phyloP scores from a whole-genome alignment of 495 filamentous ascomycete species.

The Aspergillus conjunctus region DNA sequence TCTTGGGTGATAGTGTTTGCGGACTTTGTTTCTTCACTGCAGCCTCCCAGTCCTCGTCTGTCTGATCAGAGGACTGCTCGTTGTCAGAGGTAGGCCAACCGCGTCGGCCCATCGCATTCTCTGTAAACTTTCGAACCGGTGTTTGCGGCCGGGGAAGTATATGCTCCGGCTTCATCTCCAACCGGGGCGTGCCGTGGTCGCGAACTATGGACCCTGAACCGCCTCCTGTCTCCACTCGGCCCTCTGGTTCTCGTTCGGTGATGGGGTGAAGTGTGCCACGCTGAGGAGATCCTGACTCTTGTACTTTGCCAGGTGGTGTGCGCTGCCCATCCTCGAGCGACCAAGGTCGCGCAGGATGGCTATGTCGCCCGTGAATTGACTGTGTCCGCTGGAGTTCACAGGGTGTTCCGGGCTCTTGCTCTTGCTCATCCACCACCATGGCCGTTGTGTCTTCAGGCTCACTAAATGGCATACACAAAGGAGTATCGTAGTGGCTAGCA shows the following conservation, averaged over 20 bases:
- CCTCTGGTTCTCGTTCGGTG: slow-evolving; percentile 42
- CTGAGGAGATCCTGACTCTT: slow-evolving; percentile 36
- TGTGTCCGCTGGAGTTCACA: slow-evolving; percentile 40
- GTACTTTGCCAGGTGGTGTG: slow-evolving; percentile 23
- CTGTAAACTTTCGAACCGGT: slow-evolving; percentile 49
- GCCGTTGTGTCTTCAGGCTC: slow-evolving; percentile 49
- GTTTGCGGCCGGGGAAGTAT: slow-evolving; percentile 46
- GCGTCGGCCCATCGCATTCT: slow-evolving; percentile 53
- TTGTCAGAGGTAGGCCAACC: slow-evolving; percentile 52
- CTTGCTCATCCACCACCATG: background rate
- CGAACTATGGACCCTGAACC: slow-evolving; percentile 27
- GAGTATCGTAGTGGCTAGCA: slow-evolving; percentile 17
- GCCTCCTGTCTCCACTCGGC: slow-evolving; percentile 22
- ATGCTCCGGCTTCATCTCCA: slow-evolving; percentile 48
- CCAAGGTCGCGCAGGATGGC: slow-evolving; percentile 36
- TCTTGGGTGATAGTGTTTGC: slow-evolving; percentile 2
- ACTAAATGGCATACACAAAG: slow-evolving; percentile 26
- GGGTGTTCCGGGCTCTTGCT: slow-evolving; percentile 21
- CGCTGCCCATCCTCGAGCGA: slow-evolving; percentile 35
- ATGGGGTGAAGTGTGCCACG: slow-evolving; percentile 45
- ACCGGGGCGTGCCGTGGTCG: slow-evolving; percentile 38
- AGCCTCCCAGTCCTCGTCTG: slow-evolving; percentile 25
- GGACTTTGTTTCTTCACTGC: slow-evolving; percentile 14
- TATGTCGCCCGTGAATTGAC: slow-evolving; percentile 43
- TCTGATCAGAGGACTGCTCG: slow-evolving; percentile 13